Conservation (phyloP, 2,329 filamentous ascomycete species). For the Aureobasidium subglaciale region DNA sequence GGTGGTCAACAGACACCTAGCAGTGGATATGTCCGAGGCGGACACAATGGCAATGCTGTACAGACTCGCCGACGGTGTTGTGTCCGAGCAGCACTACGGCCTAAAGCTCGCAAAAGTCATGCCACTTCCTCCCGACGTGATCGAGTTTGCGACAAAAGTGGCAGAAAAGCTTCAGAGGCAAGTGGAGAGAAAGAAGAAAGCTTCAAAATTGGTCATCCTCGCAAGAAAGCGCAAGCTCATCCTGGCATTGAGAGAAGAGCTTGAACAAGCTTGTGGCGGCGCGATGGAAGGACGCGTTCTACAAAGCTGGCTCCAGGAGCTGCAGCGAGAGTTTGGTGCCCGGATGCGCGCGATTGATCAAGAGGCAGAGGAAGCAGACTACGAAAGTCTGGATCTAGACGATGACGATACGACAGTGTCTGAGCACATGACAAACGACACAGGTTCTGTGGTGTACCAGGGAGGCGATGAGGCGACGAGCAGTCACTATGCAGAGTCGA, state of each 20-base stretch:
- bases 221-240: constrained; percentile 65
- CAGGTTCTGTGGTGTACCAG: neutral
- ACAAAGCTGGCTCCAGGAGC: constrained; percentile 53
- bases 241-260: constrained; percentile 62
- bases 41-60: constrained; percentile 81
- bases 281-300: constrained; percentile 59
- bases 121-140: constrained; percentile 60
- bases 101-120: constrained; percentile 71
- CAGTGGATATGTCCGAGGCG: constrained; percentile 52
- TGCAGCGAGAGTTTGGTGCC: constrained; percentile 68
- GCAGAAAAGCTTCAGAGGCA: constrained; percentile 52
- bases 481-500: neutral
- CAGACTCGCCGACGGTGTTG: constrained; percentile 65
- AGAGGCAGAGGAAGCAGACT: constrained; percentile 24
- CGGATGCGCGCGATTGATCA: constrained; percentile 62
- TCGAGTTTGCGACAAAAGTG: constrained; percentile 61
- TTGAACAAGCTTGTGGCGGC: constrained; percentile 60
- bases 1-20: constrained; percentile 75
- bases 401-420: neutral
- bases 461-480: neutral
- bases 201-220: constrained; percentile 51
- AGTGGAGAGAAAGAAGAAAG: constrained; percentile 46
- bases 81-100: constrained; percentile 71
- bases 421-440: neutral
- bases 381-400: neutral